A percentile compares a stretch with the other conserved stretches of the same genome.
Evolutionary conservation across 805 yeast species (phyloP).

Genomic region (Kluyveromyces wickerhamii): DNA sequence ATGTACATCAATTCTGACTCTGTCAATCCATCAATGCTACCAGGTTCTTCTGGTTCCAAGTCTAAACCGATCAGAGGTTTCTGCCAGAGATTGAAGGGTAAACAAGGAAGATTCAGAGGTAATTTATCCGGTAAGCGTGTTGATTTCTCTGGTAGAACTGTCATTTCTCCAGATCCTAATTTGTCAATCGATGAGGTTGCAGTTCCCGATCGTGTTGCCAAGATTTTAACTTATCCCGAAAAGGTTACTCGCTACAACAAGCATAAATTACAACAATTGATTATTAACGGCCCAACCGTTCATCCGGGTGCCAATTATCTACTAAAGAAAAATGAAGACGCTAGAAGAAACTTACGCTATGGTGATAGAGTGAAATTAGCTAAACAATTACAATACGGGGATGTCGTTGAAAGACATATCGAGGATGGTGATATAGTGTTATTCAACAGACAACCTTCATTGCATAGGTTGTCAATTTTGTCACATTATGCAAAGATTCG

Average conservation of each 20-base stretch:
- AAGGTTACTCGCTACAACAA: constrained; percentile 83
- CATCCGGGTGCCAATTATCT: constrained; percentile 98
- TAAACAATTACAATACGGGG: constrained; percentile 71
- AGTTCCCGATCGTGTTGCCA: constrained; percentile 95
- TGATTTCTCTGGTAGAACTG: constrained; percentile 96
- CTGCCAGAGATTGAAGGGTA: constrained; percentile 96
- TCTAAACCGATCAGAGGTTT: constrained; percentile 82
- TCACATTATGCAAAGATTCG: constrained; percentile 93
- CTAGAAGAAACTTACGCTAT: constrained; percentile 80
- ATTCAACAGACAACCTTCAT: constrained; percentile 95
- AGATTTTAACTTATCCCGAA: constrained; percentile 93
- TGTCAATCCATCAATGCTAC: constrained; percentile 69
- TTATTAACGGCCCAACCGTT: constrained; percentile 74
- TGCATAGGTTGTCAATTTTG: constrained; percentile 87
- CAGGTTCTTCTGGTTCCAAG: constrained; percentile 54
- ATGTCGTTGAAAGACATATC: constrained; percentile 89
- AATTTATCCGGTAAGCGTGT: constrained; percentile 97
- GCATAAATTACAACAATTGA: constrained; percentile 62
- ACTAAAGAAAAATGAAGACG: constrained; percentile 71
- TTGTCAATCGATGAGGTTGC: constrained; percentile 94
- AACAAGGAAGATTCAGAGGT: constrained; percentile 98
- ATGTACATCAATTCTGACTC: constrained; percentile 96
- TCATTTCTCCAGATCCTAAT: constrained; percentile 97
- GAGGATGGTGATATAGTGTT: constrained; percentile 96
- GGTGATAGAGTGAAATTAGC: constrained; percentile 82